Conservation (phyloP, 108 stramenopile genomes). For the Mayamaea pseudoterrestris region DNA sequence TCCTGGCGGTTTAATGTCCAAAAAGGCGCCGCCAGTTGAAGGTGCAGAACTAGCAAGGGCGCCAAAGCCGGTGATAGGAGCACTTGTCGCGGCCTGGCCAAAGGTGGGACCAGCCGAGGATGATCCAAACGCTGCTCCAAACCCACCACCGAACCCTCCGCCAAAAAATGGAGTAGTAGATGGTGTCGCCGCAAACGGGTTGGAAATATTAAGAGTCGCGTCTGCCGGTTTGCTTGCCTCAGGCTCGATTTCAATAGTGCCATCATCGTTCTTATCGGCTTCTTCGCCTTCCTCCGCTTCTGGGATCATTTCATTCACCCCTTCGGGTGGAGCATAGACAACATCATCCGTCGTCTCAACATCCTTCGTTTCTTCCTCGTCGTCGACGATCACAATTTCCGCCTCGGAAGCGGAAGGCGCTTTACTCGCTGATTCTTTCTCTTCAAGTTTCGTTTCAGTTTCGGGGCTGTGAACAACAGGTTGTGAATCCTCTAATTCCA, state of each 20-base stretch:
- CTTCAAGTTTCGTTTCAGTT: neutral
- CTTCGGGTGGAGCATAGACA: neutral
- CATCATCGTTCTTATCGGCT: neutral
- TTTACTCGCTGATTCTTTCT: neutral
- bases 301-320: neutral
- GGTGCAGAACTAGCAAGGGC: neutral
- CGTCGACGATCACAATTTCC: neutral
- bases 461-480: neutral
- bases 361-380: neutral
- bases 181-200: neutral
- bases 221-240: neutral
- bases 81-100: constrained; percentile 2
- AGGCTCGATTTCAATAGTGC: neutral
- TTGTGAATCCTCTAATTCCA: neutral
- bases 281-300: neutral
- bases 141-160: neutral
- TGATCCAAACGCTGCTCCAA: neutral
- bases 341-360: neutral
- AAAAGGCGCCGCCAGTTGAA: constrained; percentile 10
- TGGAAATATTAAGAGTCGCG: neutral
- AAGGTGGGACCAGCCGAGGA: constrained; percentile 3
- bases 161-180: neutral
- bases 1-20: constrained; percentile 45
- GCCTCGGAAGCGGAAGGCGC: neutral
- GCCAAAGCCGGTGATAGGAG: neutral